Base-by-base conservation (phyloP, 148 eudicot genomes). In the Nepenthes gracilis region DNA sequence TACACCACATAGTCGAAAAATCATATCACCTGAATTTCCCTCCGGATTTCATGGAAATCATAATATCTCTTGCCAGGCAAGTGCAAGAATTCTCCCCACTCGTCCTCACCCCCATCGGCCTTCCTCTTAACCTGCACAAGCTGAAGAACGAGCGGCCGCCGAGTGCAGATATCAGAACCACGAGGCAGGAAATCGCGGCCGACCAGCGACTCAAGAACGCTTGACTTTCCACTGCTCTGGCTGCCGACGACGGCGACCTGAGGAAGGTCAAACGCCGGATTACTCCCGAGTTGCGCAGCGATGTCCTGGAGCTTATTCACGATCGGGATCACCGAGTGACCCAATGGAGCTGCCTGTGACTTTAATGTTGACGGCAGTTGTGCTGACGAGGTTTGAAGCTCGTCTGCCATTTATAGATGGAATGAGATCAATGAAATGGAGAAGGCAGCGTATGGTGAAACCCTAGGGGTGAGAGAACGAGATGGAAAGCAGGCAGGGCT, bases 141-240 rank as follows among this genome's bases (percentile, higher is more conserved):
- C 43, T 75, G 78, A 1, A 75, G 58, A 13, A 75, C 69, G 9
- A 70, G 78, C 37, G 78, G 78, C 1, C 78, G 48, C 9, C 78
- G 67, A 14, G 75, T 75, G 34, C 78, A 80, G 45, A 77, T 71
- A 9, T 74, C 81, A 2, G 52, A 59, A 5, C 77, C 86, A 3
- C 82, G 74, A 1, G 86, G 90, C 35, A 84, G 67, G 58, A 84
- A 84, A 60, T 84, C 86, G 45, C 86, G 86, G 47, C 90, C 90
- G 1, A 84, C 90, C 2, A 84, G 80, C 4, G 90, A 75, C 55
- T 84, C 90, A 9, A 81, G 70, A 12, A 84, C 90, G 48, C 84
- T 78, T 1, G 86, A 79, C 60, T 84, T 84, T 45, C 90, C 90
- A 58, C 84, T 74, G 60, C 86, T 81, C 67, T 81, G 90, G 55